A percentile compares a stretch with the other conserved stretches of the same genome.
phyloP scores from a whole-genome alignment of 306 rosid genomes.

The Cotoneaster glaucophyllus region DNA sequence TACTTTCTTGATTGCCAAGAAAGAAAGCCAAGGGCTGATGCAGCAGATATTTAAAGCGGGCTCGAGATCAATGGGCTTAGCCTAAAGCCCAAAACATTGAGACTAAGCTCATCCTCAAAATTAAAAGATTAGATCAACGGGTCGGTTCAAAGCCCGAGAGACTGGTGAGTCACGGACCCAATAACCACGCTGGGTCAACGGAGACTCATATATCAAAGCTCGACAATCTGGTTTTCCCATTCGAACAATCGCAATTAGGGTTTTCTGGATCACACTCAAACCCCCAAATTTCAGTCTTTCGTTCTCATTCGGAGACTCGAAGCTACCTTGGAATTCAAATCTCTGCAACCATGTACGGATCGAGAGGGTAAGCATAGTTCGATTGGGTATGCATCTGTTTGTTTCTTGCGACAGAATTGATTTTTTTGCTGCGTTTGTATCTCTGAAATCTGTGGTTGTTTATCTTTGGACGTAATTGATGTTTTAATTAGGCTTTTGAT shows the following conservation, averaged over 20 bases:
- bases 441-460: neutral
- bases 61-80: neutral
- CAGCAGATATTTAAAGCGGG: neutral
- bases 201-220: neutral
- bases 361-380: constrained; percentile 5
- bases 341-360: constrained; percentile 8
- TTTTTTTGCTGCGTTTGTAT: neutral
- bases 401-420: neutral
- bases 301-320: neutral
- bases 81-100: neutral
- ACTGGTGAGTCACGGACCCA: neutral
- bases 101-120: neutral
- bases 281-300: neutral
- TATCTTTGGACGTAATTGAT: neutral
- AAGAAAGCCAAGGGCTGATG: too few species aligned
- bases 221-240: neutral
- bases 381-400: neutral
- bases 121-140: neutral
- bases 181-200: neutral
- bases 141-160: neutral
- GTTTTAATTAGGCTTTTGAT: neutral
- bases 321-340: neutral
- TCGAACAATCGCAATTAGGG: neutral
- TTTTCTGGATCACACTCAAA: neutral
- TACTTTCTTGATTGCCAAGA: neutral